phyloP scores from a whole-genome alignment of 2,329 filamentous ascomycete species.

The Madurella mycetomatis region DNA sequence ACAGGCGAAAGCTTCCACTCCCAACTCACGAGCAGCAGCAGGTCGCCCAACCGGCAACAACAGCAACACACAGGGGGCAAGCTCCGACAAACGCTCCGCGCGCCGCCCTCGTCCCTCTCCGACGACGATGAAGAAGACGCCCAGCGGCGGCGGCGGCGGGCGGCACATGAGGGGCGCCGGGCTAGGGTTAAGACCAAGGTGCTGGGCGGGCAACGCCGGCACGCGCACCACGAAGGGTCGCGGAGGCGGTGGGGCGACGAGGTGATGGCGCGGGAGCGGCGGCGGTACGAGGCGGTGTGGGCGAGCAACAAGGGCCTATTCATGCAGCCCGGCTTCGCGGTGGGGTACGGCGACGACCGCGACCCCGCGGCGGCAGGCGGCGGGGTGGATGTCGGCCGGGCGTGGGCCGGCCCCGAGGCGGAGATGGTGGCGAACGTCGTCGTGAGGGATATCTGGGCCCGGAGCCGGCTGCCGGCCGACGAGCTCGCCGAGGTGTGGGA shows the following conservation, averaged over 20 bases:
- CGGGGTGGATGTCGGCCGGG: constrained; percentile 9
- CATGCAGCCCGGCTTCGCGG: constrained; percentile 21
- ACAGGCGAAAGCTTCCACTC: constrained; percentile 20
- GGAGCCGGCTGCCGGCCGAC: constrained; percentile 62
- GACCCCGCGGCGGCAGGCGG: background rate
- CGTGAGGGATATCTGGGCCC: constrained; percentile 69
- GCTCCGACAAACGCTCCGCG: constrained; percentile 63
- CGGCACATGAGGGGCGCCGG: constrained; percentile 35
- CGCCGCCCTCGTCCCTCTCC: constrained; percentile 40
- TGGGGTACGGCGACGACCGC: background rate
- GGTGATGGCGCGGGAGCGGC: constrained; percentile 67
- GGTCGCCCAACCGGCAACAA: constrained; percentile 32
- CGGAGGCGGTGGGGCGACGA: constrained; percentile 73
- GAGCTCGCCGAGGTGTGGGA: constrained; percentile 74
- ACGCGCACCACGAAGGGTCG: constrained; percentile 72
- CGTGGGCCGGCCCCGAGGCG: constrained; percentile 23
- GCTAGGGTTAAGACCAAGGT: constrained; percentile 36
- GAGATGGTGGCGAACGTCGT: constrained; percentile 63
- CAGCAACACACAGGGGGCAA: constrained; percentile 48
- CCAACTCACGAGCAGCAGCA: constrained; percentile 26
- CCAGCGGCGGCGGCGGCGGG: constrained; percentile 41
- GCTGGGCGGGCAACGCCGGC: constrained; percentile 53
- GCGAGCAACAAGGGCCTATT: constrained; percentile 69
- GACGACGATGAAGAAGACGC: constrained; percentile 54
- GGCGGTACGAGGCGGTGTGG: constrained; percentile 80